Conservation (phyloP, 768 basidiomycete species). For the Cystofilobasidium capitatum region DNA sequence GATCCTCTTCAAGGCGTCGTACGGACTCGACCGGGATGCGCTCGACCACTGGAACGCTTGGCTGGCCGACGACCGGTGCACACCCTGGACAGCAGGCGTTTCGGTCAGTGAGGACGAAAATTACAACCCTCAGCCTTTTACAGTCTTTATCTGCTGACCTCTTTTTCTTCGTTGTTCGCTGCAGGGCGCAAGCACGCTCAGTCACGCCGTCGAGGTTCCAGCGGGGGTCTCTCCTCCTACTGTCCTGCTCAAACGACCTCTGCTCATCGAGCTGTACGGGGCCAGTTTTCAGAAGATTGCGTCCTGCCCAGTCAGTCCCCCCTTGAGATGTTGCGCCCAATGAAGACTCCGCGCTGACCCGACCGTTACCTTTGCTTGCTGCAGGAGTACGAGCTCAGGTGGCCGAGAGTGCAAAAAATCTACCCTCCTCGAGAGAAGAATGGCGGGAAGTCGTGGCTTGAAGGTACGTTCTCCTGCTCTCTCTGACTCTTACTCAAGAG, state of each 20-base stretch:
- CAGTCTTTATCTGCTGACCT: background rate
- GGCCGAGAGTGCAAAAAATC: slow-evolving; percentile 62
- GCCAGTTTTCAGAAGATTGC: slow-evolving; percentile 59
- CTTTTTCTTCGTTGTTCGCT: background rate
- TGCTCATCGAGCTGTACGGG: slow-evolving; percentile 65
- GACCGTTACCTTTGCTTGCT: slow-evolving; percentile 3
- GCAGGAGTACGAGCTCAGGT: slow-evolving; percentile 74
- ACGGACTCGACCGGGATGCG: slow-evolving; percentile 57
- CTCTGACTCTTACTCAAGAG: background rate
- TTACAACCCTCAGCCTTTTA: background rate
- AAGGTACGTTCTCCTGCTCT: slow-evolving; percentile 8
- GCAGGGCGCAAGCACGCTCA: slow-evolving; percentile 38
- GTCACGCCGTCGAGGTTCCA: slow-evolving; percentile 52
- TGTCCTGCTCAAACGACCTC: slow-evolving; percentile 52
- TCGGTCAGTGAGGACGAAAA: background rate
- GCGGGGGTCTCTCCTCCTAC: slow-evolving; percentile 48
- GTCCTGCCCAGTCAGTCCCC: slow-evolving; percentile 42
- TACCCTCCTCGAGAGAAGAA: background rate
- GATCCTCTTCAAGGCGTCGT: slow-evolving; percentile 64
- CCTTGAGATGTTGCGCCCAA: background rate
- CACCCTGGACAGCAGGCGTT: slow-evolving; percentile 27
- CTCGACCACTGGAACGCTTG: slow-evolving; percentile 57
- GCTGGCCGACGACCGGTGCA: slow-evolving; percentile 50
- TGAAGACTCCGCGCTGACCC: slow-evolving; percentile 7
- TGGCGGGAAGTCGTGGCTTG: slow-evolving; percentile 14